phyloP scores from a whole-genome alignment of 2,329 filamentous ascomycete species.

The Botrytis tulipae region DNA sequence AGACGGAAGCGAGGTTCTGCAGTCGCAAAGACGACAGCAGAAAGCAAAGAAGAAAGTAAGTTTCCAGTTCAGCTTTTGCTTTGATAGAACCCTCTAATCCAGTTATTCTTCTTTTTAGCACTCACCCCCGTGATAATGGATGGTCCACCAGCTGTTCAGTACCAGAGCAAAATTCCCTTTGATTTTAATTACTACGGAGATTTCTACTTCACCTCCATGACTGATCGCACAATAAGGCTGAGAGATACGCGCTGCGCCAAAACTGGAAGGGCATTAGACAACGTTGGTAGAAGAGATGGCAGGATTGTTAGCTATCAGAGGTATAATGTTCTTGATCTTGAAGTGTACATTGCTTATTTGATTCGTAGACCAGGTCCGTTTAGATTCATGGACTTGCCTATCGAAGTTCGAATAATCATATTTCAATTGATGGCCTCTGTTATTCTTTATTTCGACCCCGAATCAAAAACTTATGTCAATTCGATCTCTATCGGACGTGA shows the following conservation, averaged over 20 bases:
- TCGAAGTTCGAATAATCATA: not conserved
- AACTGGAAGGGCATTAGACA: fast-evolving
- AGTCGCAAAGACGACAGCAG: not conserved
- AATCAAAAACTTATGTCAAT: too few species aligned
- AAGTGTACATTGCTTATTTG: not conserved
- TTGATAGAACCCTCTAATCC: not conserved
- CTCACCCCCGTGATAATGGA: not conserved
- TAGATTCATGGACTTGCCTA: not conserved
- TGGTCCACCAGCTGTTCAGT: fast-evolving
- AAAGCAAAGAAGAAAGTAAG: not conserved
- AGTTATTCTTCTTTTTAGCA: not conserved
- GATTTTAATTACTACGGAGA: not conserved
- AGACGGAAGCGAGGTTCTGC: too few species aligned
- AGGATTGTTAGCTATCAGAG: not conserved
- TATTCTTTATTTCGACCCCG: not conserved
- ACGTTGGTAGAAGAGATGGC: fast-evolving
- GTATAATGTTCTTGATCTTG: not conserved
- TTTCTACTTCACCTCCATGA: not conserved
- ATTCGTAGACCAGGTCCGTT: not conserved
- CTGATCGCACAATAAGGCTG: fast-evolving
- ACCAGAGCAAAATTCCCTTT: not conserved
- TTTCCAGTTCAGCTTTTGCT: not conserved
- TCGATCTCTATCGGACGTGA: too few species aligned
- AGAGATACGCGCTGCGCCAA: fast-evolving
- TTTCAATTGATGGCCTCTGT: not conserved